Base-by-base conservation (phyloP, 495 filamentous ascomycete species). In the Neurospora tetraspora region DNA sequence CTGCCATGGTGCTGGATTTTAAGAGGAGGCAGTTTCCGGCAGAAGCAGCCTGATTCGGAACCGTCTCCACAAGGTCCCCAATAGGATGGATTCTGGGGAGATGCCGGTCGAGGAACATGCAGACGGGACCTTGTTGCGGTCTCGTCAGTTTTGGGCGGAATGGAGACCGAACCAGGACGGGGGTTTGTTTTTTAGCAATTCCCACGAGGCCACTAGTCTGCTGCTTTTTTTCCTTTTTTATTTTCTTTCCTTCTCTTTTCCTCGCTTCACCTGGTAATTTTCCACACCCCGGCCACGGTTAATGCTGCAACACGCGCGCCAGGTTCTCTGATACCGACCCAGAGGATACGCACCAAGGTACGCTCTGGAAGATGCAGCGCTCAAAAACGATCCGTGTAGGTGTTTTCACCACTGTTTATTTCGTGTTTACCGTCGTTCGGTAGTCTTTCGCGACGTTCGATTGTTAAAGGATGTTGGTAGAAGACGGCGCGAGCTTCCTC, bases 1-100 rank as follows among this genome's bases (percentile, higher is more conserved):
- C 82, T 75, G 85, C 84, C 87, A 89, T 89, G 77, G 75, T 84
- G 76, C 75, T 77, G 77, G 77, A 72, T 61, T 78, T 75, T 73
- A 72, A 75, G 71, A 75, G 69, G 68, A 75, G 69, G 68, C 71
- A 76, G 76, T 72, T 73, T 72, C 75, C 79, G 69, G 75, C 72
- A 74, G 75, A 65, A 65, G 27, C 23, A 65, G 53, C 76, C 79
- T 79, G 75, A 75, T 78, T 80, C 75, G 78, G 78, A 73, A 73
- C 65, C 69, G 81, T 77, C 78, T 82, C 81, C 79, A 78, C 78
- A 75, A 73, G 69, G 76, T 80, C 81, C 81, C 81, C 82, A 76
- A 81, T 78, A 75, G 73, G 74, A 80, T 77, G 78, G 74, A 72
- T 73, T 79, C 77, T 78, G 79, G 80, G 80, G 76, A 80, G 78